A percentile compares a stretch with the other conserved stretches of the same genome.
These are phyloP conservation scores for Paramecium sexaurelia DNA, from an alignment of 73 alveolate genomes.

Conservation along the genomic window DNA sequence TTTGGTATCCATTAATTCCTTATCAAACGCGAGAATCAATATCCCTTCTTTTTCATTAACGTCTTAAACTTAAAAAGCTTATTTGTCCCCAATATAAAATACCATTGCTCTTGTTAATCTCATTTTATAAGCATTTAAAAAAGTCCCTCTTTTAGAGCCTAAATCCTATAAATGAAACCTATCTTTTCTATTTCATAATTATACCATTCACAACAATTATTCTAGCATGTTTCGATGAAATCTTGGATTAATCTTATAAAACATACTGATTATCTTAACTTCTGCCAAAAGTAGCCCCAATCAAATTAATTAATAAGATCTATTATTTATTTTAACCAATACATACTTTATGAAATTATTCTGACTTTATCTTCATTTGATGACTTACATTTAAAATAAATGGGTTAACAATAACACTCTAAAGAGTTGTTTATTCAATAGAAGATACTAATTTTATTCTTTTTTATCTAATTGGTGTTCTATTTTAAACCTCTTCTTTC, in stretches of 20 bases:
- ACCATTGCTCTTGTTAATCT: neutral
- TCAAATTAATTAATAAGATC: neutral
- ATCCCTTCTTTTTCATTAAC: neutral
- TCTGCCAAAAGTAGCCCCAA: slow-evolving; percentile 47
- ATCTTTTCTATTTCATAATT: neutral
- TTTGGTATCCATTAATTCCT: neutral
- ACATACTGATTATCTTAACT: slow-evolving; percentile 28
- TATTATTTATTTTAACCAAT: neutral
- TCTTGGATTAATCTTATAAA: slow-evolving; percentile 1
- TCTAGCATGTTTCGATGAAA: slow-evolving; percentile 36
- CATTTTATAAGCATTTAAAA: neutral
- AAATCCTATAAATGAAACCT: slow-evolving; percentile 33
- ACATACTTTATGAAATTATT: neutral
- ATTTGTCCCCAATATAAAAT: slow-evolving; percentile 49
- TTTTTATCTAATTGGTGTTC: neutral
- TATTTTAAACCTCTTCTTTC: neutral
- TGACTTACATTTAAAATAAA: neutral
- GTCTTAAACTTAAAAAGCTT: neutral
- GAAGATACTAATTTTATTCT: neutral
- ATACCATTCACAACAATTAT: neutral
- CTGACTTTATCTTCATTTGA: slow-evolving; percentile 9
- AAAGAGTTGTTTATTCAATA: neutral
- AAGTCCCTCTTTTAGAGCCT: slow-evolving; percentile 58
- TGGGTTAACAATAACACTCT: neutral
- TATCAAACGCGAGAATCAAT: neutral